Evolutionary conservation across 192 early-diverging fungal genomes (phyloP).

Genomic region (Umbelopsis sp.): DNA sequence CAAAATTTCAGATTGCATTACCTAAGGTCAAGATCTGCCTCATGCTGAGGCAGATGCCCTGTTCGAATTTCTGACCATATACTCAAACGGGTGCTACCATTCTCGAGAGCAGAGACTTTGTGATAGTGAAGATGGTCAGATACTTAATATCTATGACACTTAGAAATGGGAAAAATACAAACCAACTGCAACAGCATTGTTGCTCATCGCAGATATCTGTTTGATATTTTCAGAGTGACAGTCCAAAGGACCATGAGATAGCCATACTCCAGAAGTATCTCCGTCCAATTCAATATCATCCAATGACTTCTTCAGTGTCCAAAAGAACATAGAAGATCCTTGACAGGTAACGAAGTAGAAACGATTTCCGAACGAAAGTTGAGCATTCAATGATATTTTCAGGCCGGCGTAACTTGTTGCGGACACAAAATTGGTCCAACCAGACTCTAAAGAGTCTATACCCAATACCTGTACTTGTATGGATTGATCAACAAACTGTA

Average conservation of each 20-base stretch:
- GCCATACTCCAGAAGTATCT: background rate
- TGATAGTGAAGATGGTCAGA: background rate
- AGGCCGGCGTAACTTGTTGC: background rate
- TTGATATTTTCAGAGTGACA: background rate
- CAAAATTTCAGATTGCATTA: background rate
- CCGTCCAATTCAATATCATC: background rate
- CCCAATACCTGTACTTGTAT: background rate
- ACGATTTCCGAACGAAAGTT: background rate
- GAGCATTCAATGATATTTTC: background rate
- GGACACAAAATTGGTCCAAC: background rate
- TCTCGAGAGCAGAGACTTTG: background rate
- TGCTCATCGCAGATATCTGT: background rate
- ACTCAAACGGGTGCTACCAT: background rate
- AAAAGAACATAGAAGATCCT: background rate
- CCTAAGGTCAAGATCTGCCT: slow-evolving; percentile 20
- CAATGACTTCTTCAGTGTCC: background rate
- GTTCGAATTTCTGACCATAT: slow-evolving; percentile 38
- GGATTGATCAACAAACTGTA: background rate
- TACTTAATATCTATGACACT: background rate
- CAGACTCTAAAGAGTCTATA: background rate
- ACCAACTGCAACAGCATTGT: background rate
- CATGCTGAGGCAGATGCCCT: background rate
- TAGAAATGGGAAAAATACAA: background rate
- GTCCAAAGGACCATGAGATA: background rate
- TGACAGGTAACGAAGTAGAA: background rate